Conservation (phyloP, 441 rosid species). For the Omphalea diandra region DNA sequence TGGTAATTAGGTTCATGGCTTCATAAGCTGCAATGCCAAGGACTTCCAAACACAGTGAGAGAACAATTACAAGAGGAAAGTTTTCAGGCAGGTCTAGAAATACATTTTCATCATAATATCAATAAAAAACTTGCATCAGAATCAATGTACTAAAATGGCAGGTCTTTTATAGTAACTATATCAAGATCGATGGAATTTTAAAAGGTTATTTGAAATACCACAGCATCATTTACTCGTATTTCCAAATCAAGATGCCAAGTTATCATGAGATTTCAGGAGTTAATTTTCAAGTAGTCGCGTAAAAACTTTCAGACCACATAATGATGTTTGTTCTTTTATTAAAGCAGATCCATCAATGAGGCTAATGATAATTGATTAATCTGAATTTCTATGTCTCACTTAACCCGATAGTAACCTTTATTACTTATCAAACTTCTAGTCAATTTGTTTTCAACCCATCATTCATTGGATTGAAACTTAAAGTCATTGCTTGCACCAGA, state of each 20-base stretch:
- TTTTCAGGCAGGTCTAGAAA: neutral
- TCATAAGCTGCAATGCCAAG: neutral
- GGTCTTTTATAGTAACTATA: neutral
- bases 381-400: neutral
- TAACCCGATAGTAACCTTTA: neutral
- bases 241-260: neutral
- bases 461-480: neutral
- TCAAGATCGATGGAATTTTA: neutral
- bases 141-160: neutral
- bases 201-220: neutral
- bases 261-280: neutral
- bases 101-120: neutral
- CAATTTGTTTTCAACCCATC: neutral
- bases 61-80: neutral
- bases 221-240: neutral
- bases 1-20: neutral
- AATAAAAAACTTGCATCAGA: neutral
- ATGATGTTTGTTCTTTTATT: neutral
- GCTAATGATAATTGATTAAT: constrained; percentile 4
- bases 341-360: neutral
- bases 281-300: neutral
- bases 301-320: constrained; percentile 6
- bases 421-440: neutral
- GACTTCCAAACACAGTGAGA: neutral
- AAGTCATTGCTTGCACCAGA: neutral